Evolutionary conservation across 192 early-diverging fungal genomes (phyloP).

Genomic region (Gigaspora rosea): DNA sequence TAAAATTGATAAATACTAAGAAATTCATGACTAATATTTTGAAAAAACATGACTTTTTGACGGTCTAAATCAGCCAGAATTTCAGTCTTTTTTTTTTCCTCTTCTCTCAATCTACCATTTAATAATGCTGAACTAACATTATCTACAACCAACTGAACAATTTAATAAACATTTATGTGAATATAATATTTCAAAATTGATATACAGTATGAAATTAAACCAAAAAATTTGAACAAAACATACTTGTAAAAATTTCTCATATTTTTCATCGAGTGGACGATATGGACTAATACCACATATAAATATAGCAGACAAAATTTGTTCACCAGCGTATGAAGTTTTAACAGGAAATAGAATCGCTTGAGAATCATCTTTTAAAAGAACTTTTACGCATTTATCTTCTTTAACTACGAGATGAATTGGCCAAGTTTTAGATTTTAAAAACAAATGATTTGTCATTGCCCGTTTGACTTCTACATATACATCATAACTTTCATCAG

Average conservation of each 20-base stretch:
- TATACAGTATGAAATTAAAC: not conserved
- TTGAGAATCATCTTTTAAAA: conserved; percentile 2
- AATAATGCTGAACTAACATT: conserved; percentile 40
- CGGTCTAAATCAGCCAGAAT: conserved; percentile 42
- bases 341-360: conserved; percentile 11
- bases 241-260: conserved; percentile 38
- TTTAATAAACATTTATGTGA: no score
- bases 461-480: not conserved
- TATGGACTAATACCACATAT: conserved; percentile 14
- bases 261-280: conserved; percentile 10
- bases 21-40: conserved; percentile 50
- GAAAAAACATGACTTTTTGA: conserved; percentile 47
- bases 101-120: conserved; percentile 41
- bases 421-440: not conserved
- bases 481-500: not conserved
- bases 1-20: conserved; percentile 38
- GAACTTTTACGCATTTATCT: not conserved
- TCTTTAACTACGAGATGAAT: not conserved
- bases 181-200: not conserved
- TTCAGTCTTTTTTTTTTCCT: conserved; percentile 40
- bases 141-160: conserved; percentile 33
- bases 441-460: not conserved
- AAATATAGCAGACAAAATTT: not conserved
- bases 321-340: conserved; percentile 3
- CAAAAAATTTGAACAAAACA: not conserved